Base-by-base conservation (phyloP, 106 monocot species). In the Platanthera zijinensis region DNA sequence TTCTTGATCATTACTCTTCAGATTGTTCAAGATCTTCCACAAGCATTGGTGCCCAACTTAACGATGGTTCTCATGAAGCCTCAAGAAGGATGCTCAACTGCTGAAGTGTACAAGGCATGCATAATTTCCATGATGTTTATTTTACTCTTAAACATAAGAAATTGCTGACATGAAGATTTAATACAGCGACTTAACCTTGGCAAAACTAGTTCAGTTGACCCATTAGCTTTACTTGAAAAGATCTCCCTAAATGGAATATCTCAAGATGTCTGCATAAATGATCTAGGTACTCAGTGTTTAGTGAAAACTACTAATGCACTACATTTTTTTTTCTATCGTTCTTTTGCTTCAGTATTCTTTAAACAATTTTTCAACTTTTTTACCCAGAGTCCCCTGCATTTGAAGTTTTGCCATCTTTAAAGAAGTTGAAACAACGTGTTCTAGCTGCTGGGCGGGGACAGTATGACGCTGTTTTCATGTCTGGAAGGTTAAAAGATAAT, bases 11-110 rank as follows among this genome's bases (percentile, higher is more conserved):
- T 39, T 39, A 39, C 13, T 81, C 77, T 30, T 52, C 77, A 99
- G 99, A 64, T 99, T 85, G 92, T 99, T 73, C 73, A 87, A 82
- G 88, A 94, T 83, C 88, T 99, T 83, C 84, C 84, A 61, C 30
- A 73, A 71, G 76, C 88, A 49, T 61, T 99, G 51, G 85, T 88
- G 2, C 57, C 62, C 53, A 83, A 99, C 56, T 74, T 92, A 76
- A 90, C 99, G 10, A 90, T 99, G 99, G 90, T 92, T 78, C 94
- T 99, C 17, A 85, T 99, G 69, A 99, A 99, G 81, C 99, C 99
- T 32, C 84, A 80, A 82, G 92, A 99, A 82, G 99, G 85, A 76
- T 99, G 99, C 77, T 81, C 99, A 32, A 99, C 99, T 28, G 88
- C 88, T 78, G 94, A 92, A 92, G 99, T 99, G 50, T 99, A 99